Percentiles rank a stretch among this genome's conserved stretches.
Conservation (phyloP, 345 rosid genomes). For the Eucalyptus pauciflora region DNA sequence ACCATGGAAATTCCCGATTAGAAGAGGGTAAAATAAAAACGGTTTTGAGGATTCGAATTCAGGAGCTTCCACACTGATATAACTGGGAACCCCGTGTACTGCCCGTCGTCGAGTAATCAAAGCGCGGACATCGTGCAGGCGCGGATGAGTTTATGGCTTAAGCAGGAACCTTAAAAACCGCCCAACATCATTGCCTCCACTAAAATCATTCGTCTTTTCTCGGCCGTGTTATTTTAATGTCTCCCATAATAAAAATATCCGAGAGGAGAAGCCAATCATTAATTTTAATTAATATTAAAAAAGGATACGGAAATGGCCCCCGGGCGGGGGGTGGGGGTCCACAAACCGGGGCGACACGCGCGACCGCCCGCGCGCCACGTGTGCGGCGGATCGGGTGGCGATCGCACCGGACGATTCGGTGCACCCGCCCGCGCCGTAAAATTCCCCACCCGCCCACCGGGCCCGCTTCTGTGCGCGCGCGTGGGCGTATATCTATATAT, state of each 20-base stretch:
- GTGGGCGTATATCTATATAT: not conserved
- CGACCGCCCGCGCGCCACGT: not conserved
- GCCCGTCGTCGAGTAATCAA: too few relatives aligned
- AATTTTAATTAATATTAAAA: not conserved
- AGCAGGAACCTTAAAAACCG: not conserved
- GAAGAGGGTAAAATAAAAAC: fast-evolving
- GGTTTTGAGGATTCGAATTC: not conserved
- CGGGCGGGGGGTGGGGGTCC: not conserved
- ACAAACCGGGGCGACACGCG: not conserved
- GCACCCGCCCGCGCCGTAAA: not conserved
- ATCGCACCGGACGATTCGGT: not conserved
- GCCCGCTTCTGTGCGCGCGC: not conserved
- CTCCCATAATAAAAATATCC: not conserved
- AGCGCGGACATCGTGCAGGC: not conserved
- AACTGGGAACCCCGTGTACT: too few relatives aligned
- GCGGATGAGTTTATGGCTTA: not conserved
- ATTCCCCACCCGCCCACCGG: not conserved
- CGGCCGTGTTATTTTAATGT: not conserved
- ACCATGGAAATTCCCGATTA: not conserved
- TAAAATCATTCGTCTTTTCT: not conserved
- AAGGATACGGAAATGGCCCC: not conserved
- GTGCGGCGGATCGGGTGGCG: not conserved
- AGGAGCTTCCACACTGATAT: too few relatives aligned
- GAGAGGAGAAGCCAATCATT: not conserved
- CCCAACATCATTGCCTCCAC: not conserved